These are phyloP conservation scores for Dothideomycetidae sp. DNA, from an alignment of 2,329 filamentous ascomycete species.

Conservation along the genomic window DNA sequence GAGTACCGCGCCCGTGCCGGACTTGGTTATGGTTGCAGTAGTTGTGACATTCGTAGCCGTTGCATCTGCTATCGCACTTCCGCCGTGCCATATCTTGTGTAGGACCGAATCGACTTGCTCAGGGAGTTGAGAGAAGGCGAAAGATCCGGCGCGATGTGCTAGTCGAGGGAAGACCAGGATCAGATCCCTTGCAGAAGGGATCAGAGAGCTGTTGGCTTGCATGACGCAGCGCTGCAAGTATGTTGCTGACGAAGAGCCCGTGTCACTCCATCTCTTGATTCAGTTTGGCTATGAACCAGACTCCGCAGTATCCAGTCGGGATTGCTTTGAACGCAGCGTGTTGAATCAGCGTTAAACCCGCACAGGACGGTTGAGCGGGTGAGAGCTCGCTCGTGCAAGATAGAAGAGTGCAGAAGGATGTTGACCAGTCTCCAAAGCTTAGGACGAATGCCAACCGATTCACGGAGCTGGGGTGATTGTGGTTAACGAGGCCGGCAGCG, in stretches of 20 bases:
- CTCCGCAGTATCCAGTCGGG: too few relatives aligned
- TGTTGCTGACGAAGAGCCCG: neutral
- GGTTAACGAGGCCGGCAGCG: too few relatives aligned
- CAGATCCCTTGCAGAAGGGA: constrained; percentile 52
- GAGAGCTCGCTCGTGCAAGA: too few relatives aligned
- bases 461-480: too few relatives aligned
- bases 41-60: constrained; percentile 34
- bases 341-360: too few relatives aligned
- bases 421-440: too few relatives aligned
- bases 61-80: constrained; percentile 45
- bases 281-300: too few relatives aligned
- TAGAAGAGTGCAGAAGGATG: too few relatives aligned
- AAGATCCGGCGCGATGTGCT: constrained; percentile 52
- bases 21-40: constrained; percentile 26
- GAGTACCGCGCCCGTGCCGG: constrained; percentile 23
- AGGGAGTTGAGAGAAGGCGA: constrained; percentile 39
- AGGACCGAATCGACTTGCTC: constrained; percentile 44
- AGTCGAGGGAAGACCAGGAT: constrained; percentile 56
- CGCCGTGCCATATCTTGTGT: constrained; percentile 38
- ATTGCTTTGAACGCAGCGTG: too few relatives aligned
- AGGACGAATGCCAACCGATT: too few relatives aligned
- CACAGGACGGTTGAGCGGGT: too few relatives aligned
- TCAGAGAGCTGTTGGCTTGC: constrained; percentile 19
- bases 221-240: neutral
- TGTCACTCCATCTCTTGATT: neutral